A percentile compares a stretch with the other conserved stretches of the same genome.
phyloP scores from a whole-genome alignment of 2,329 filamentous ascomycete species.

The Aaosphaeria arxii region DNA sequence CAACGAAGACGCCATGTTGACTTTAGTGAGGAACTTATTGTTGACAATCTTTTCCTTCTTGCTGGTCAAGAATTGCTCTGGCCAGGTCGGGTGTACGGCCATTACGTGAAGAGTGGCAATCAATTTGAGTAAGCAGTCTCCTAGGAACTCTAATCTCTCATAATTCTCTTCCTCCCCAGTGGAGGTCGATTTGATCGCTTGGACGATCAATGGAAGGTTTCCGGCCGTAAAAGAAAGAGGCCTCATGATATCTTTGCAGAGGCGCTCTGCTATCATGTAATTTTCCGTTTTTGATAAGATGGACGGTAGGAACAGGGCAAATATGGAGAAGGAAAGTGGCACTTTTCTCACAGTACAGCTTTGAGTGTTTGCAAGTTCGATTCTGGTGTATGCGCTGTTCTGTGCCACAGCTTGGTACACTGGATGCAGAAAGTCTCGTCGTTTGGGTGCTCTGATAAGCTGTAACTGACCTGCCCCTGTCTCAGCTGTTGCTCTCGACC shows the following conservation, averaged over 20 bases:
- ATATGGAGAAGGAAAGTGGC: slow-evolving; percentile 44
- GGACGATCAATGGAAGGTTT: slow-evolving; percentile 56
- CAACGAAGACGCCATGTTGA: slow-evolving; percentile 62
- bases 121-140: slow-evolving; percentile 79
- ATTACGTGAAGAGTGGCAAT: slow-evolving; percentile 65
- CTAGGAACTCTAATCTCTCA: slow-evolving; percentile 81
- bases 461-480: slow-evolving; percentile 8
- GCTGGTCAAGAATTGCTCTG: slow-evolving; percentile 71
- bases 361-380: slow-evolving; percentile 48
- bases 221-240: slow-evolving; percentile 48
- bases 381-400: slow-evolving; percentile 37
- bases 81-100: slow-evolving; percentile 60
- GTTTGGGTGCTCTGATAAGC: slow-evolving; percentile 47
- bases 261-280: slow-evolving; percentile 58
- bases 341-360: slow-evolving; percentile 49
- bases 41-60: slow-evolving; percentile 69
- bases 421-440: slow-evolving; percentile 59
- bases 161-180: slow-evolving; percentile 66
- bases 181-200: slow-evolving; percentile 67
- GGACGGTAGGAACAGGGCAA: slow-evolving; percentile 66
- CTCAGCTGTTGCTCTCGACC: slow-evolving; percentile 2
- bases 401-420: slow-evolving; percentile 5
- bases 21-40: slow-evolving; percentile 69
- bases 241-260: slow-evolving; percentile 56
- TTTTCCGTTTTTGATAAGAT: slow-evolving; percentile 69